Percentiles rank a stretch among this genome's conserved stretches.
These are phyloP conservation scores for Boechera divaricarpa DNA, from an alignment of 345 rosid species.

Conservation along the genomic window DNA sequence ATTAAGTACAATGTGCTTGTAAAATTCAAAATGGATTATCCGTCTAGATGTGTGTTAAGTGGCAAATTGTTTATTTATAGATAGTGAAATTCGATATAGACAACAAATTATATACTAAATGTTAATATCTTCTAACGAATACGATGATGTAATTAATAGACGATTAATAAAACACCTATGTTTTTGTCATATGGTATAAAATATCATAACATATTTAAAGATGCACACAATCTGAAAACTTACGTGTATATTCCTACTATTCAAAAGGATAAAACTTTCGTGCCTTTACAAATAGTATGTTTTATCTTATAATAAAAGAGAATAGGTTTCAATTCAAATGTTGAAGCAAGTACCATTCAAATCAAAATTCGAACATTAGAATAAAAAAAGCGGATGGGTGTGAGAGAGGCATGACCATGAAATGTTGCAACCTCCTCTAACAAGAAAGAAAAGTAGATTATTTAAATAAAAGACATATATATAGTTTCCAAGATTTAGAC, in stretches of 20 bases:
- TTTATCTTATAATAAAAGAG: neutral
- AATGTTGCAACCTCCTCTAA: conserved; percentile 38
- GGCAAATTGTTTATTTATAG: too few relatives aligned
- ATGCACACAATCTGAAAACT: neutral
- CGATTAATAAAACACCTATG: too few relatives aligned
- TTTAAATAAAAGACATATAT: neutral
- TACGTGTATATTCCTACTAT: conserved; percentile 18
- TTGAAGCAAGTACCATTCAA: conserved; percentile 38
- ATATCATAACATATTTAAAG: too few relatives aligned
- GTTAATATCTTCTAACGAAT: too few relatives aligned
- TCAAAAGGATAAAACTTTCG: neutral
- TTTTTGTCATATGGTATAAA: too few relatives aligned
- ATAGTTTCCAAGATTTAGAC: conserved; percentile 28
- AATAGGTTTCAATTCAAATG: conserved; percentile 17
- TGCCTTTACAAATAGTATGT: neutral
- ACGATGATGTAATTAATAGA: too few relatives aligned
- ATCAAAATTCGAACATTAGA: conserved; percentile 33
- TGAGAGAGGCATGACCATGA: conserved; percentile 40
- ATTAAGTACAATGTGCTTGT: too few relatives aligned
- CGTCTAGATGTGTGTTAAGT: too few relatives aligned
- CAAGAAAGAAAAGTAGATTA: neutral
- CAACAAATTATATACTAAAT: too few relatives aligned
- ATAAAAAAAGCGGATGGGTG: conserved; percentile 24
- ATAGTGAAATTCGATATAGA: too few relatives aligned
- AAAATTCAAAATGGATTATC: too few relatives aligned